Base-by-base conservation (phyloP, 2,329 filamentous ascomycete species). In the Fusarium sulawesiense region DNA sequence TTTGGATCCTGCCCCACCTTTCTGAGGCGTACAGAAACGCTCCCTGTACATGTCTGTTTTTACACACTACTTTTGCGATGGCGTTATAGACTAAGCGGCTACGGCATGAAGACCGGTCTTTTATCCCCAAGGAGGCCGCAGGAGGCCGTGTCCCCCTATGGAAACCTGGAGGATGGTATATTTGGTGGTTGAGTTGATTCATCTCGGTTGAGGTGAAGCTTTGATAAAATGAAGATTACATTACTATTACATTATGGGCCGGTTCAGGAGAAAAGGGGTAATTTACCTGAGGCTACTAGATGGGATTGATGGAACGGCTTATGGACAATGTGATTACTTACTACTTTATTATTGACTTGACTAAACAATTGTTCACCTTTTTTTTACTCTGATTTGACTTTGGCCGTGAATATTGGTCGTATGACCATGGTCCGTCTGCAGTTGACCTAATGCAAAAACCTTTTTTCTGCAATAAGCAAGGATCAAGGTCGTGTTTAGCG, bases 1-100 rank as follows among this genome's bases (percentile, higher is more conserved):
- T 61, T 71, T 73, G 70, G 55, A 65, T 65, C 48, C 58, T 47
- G 51, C 59, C 62, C 46, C 48, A 53, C 41, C 49, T 56, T 47
- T 57, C 29, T 44, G 44, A 66, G 55, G 70, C 66, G 73, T 72
- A 67, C 58, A 70, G 66, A 56, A 73, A 62, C 50, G 56, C 25
- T 57, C 29, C 44, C 55, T 69, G 53, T 46, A 68, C 51, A 30
- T 67, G 45, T 64, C 47, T 59, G 56, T 60, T 44, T 55, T 53
- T 70, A 59, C 40, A 34, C 54, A 65, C 60, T 70, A 67, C 25
- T 62, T 69, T 66, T 73, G 71, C 50, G 57, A 67, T 55, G 73
- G 73, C 73, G 73, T 75, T 75, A 71, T 74, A 75, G 73, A 75
- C 60, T 60, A 58, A 71, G 60, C 56, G 70, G 70, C 66, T 70